phyloP scores from a whole-genome alignment of 192 early-diverging fungal genomes.

The Chytriomyces hyalinus region DNA sequence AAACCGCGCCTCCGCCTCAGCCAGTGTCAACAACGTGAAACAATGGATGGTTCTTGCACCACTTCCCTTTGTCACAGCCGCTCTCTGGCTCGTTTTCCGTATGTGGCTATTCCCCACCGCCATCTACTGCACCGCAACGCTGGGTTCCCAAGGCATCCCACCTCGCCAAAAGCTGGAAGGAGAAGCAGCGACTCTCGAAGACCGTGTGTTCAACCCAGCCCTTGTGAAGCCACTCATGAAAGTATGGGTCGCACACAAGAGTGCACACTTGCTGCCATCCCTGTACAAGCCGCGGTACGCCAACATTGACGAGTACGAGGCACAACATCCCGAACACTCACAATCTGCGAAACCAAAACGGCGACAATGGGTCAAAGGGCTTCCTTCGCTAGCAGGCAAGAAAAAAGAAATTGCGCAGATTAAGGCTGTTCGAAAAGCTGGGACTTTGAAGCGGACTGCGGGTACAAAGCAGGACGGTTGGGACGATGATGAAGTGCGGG shows the following conservation, averaged over 20 bases:
- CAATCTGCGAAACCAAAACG: background rate
- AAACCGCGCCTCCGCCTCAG: background rate
- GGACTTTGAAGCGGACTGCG: background rate
- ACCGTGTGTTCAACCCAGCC: conserved; percentile 51
- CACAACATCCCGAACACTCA: conserved; percentile 10
- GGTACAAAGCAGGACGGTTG: background rate
- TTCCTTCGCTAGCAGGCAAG: conserved; percentile 11
- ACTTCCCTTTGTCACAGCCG: conserved; percentile 30
- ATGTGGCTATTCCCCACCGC: conserved; percentile 38
- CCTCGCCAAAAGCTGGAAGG: background rate
- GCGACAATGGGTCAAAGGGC: conserved; percentile 20
- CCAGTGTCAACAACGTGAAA: background rate
- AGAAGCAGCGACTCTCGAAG: conserved; percentile 30
- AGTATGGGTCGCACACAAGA: conserved; percentile 45
- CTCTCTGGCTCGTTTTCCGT: conserved; percentile 40
- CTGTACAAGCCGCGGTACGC: conserved; percentile 39
- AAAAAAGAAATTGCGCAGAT: conserved; percentile 29
- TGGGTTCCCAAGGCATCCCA: background rate
- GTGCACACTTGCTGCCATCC: conserved; percentile 28
- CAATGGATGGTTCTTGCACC: conserved; percentile 41
- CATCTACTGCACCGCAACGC: conserved; percentile 34
- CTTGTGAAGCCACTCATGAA: conserved; percentile 49
- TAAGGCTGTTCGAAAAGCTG: background rate
- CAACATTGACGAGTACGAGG: conserved; percentile 39
- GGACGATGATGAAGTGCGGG: background rate